Evolutionary conservation across 2,329 filamentous ascomycete genomes (phyloP).

Genomic region (Phialocephala sp.): DNA sequence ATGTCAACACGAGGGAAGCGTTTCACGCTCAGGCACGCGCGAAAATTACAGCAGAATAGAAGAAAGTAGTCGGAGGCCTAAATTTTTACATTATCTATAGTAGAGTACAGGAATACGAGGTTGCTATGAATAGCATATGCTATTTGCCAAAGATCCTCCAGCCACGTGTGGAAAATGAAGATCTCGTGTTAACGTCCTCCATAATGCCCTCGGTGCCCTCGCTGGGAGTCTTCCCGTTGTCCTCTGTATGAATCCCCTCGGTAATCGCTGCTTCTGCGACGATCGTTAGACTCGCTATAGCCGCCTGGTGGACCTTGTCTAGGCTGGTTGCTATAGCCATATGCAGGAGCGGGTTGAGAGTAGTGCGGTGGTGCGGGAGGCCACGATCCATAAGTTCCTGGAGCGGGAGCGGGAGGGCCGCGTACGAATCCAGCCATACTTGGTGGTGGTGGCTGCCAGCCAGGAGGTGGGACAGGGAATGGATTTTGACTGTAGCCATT

Average conservation of each 20-base stretch:
- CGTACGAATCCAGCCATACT: conserved; percentile 51
- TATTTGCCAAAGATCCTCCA: neutral
- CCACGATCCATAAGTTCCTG: conserved; percentile 38
- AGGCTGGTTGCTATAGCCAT: conserved; percentile 22
- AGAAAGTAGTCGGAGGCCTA: neutral
- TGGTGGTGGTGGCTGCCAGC: conserved; percentile 53
- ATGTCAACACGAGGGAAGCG: neutral
- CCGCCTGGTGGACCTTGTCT: conserved; percentile 25
- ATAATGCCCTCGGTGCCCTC: conserved; percentile 21
- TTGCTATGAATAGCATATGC: neutral
- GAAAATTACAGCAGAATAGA: too few relatives aligned
- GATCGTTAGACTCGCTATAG: conserved; percentile 28
- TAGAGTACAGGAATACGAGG: neutral
- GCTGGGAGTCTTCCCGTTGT: conserved; percentile 20
- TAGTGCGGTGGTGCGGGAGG: conserved; percentile 33
- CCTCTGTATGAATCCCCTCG: conserved; percentile 29
- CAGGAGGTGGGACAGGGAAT: conserved; percentile 36
- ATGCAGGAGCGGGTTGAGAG: conserved; percentile 26
- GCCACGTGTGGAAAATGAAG: neutral
- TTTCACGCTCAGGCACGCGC: neutral
- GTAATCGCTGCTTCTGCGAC: conserved; percentile 29
- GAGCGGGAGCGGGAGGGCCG: conserved; percentile 53
- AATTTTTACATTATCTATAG: neutral
- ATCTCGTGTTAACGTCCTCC: conserved; percentile 15
- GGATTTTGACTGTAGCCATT: conserved; percentile 32